Conservation (phyloP, 352 stramenopile genomes). For the Phytopythium oedochilum region DNA sequence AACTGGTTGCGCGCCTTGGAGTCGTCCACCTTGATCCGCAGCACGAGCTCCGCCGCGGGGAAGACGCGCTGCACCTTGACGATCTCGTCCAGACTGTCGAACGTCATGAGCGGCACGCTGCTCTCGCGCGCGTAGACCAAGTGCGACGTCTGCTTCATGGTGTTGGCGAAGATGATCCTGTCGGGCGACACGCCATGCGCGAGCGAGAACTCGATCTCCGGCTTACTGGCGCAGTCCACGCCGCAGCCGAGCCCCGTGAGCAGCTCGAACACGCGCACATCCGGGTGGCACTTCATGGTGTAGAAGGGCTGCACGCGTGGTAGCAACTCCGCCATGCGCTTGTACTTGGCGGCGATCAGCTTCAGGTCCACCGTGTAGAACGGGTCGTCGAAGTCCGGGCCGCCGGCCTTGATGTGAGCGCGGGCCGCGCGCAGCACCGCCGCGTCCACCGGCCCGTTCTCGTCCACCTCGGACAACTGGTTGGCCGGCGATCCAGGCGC, state of each 20-base stretch:
- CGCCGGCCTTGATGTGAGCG: neutral
- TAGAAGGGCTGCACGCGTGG: constrained; percentile 76
- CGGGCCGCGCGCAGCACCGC: neutral
- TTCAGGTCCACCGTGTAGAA: constrained; percentile 67
- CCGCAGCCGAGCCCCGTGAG: constrained; percentile 41
- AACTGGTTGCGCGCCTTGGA: constrained; percentile 74
- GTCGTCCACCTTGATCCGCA: constrained; percentile 86
- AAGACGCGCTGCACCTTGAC: constrained; percentile 45
- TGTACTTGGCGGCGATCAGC: constrained; percentile 41
- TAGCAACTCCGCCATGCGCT: constrained; percentile 37
- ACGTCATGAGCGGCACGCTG: constrained; percentile 71
- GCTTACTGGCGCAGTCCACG: constrained; percentile 87
- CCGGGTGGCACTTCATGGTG: constrained; percentile 90
- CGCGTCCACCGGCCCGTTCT: neutral
- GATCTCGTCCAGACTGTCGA: constrained; percentile 87
- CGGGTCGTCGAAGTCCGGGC: constrained; percentile 25
- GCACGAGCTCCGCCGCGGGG: constrained; percentile 43
- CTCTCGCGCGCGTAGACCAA: constrained; percentile 53
- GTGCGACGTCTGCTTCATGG: constrained; percentile 79
- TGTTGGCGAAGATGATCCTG: constrained; percentile 89
- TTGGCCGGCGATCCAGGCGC: neutral
- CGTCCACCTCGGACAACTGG: neutral
- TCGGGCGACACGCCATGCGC: constrained; percentile 36
- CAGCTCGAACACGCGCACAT: constrained; percentile 47
- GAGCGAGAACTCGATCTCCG: constrained; percentile 72